Conservation (phyloP, 768 basidiomycete species). For the Mycena vitilis region DNA sequence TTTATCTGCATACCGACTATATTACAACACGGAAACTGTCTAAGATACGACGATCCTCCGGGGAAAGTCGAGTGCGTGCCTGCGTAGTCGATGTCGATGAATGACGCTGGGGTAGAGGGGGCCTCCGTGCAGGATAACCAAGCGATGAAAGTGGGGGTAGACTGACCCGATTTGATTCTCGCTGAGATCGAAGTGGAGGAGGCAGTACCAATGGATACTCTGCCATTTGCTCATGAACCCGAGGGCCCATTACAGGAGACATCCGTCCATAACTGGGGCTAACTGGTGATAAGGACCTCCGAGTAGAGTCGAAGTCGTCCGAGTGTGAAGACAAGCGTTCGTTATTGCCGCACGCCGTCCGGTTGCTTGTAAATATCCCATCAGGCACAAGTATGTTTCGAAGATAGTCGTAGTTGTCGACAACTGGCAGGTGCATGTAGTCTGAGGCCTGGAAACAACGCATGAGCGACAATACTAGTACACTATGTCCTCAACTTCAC, state of each 20-base stretch:
- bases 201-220: slow-evolving; percentile 39
- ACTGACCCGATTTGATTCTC: slow-evolving; percentile 14
- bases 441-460: slow-evolving; percentile 64
- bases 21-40: slow-evolving; percentile 66
- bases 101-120: slow-evolving; percentile 33
- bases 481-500: too few species aligned
- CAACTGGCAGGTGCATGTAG: slow-evolving; percentile 74
- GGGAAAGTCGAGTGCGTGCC: slow-evolving; percentile 49
- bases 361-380: slow-evolving; percentile 80
- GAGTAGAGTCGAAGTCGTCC: slow-evolving; percentile 54
- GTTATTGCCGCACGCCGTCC: slow-evolving; percentile 48
- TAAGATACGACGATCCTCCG: slow-evolving; percentile 70
- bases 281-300: slow-evolving; percentile 29
- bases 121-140: slow-evolving; percentile 33
- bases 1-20: slow-evolving; percentile 34
- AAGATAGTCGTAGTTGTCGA: slow-evolving; percentile 82
- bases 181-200: slow-evolving; percentile 38
- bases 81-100: slow-evolving; percentile 43
- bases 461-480: slow-evolving; percentile 5
- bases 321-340: slow-evolving; percentile 60
- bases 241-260: slow-evolving; percentile 33
- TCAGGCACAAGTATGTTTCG: slow-evolving; percentile 73
- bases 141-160: slow-evolving; percentile 40
- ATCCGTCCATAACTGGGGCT: slow-evolving; percentile 30
- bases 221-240: slow-evolving; percentile 27